Evolutionary conservation across 495 filamentous ascomycete genomes (phyloP).

Genomic region (Coniosporium apollinis): DNA sequence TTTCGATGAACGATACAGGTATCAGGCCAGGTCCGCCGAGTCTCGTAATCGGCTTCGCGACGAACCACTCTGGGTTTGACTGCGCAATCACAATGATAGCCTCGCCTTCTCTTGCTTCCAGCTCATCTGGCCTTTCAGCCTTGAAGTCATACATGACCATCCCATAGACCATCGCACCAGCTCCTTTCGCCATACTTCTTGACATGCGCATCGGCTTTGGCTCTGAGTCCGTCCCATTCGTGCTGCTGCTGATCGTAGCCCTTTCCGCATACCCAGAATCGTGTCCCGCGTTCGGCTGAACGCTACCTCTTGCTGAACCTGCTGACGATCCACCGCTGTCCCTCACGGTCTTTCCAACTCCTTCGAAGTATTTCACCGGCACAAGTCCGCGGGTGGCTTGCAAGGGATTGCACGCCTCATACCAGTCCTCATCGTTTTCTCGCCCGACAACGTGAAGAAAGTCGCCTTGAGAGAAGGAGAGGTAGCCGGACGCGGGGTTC

Average conservation of each 20-base stretch:
- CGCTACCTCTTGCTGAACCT: conserved; percentile 34
- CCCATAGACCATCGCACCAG: conserved; percentile 84
- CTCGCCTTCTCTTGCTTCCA: conserved; percentile 89
- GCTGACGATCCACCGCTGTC: conserved; percentile 66
- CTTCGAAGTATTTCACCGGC: conserved; percentile 83
- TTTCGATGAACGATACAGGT: conserved; percentile 92
- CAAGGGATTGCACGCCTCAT: conserved; percentile 95
- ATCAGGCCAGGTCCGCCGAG: conserved; percentile 89
- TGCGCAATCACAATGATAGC: conserved; percentile 97
- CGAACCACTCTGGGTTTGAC: conserved; percentile 99
- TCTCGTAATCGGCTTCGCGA: conserved; percentile 92
- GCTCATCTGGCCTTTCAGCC: conserved; percentile 83
- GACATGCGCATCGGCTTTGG: conserved; percentile 29
- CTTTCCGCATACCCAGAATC: conserved; percentile 69
- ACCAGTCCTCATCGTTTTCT: conserved; percentile 91
- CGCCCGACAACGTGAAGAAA: conserved; percentile 97
- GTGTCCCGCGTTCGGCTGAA: conserved; percentile 28
- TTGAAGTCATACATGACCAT: conserved; percentile 95
- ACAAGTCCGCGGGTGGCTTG: conserved; percentile 81
- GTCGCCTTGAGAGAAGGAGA: conserved; percentile 84
- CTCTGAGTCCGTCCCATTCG: conserved; percentile 16
- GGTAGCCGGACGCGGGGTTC: conserved; percentile 41
- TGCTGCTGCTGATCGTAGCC: conserved; percentile 14
- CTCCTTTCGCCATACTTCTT: conserved; percentile 40
- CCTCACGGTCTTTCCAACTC: conserved; percentile 75